Percentiles rank a stretch among this genome's conserved stretches.
Evolutionary conservation across 495 filamentous ascomycete species (phyloP).

Genomic region (Recurvomyces mirabilis): DNA sequence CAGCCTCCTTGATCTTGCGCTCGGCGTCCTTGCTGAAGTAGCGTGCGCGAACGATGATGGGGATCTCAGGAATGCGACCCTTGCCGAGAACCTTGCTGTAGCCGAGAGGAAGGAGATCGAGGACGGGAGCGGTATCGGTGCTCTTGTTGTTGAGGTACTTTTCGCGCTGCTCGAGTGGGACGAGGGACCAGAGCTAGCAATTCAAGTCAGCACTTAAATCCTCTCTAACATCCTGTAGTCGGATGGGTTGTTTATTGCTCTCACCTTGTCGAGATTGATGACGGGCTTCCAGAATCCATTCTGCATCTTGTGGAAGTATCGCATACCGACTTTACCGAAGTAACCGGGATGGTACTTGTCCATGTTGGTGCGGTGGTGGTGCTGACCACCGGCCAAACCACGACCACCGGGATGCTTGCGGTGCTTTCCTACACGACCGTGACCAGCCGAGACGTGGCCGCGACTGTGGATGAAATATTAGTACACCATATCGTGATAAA

Average conservation of each 20-base stretch:
- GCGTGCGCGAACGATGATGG: conserved; percentile 76
- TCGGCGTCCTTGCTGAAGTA: conserved; percentile 83
- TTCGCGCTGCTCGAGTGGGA: conserved; percentile 73
- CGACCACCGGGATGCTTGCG: conserved; percentile 88
- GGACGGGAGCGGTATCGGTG: conserved; percentile 76
- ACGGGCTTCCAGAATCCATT: conserved; percentile 89
- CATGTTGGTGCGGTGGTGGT: conserved; percentile 74
- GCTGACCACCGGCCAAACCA: conserved; percentile 92
- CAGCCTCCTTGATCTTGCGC: conserved; percentile 89
- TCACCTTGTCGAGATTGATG: conserved; percentile 85
- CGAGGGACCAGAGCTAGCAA: conserved; percentile 66
- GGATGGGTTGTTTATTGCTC: conserved; percentile 11
- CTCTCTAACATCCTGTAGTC: not conserved
- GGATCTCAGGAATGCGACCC: conserved; percentile 75
- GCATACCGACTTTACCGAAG: conserved; percentile 97
- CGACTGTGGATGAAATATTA: conserved; percentile 43
- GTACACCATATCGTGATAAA: conserved; percentile 12
- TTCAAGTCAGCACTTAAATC: not conserved
- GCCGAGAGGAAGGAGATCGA: conserved; percentile 82
- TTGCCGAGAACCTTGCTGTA: conserved; percentile 93
- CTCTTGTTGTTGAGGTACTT: conserved; percentile 53
- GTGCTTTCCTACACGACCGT: conserved; percentile 89
- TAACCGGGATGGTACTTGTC: conserved; percentile 95
- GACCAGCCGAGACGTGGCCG: conserved; percentile 88
- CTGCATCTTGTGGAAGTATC: conserved; percentile 82